Evolutionary conservation across 2,329 filamentous ascomycete species (phyloP).

Genomic region (Fusarium fujikuroi): DNA sequence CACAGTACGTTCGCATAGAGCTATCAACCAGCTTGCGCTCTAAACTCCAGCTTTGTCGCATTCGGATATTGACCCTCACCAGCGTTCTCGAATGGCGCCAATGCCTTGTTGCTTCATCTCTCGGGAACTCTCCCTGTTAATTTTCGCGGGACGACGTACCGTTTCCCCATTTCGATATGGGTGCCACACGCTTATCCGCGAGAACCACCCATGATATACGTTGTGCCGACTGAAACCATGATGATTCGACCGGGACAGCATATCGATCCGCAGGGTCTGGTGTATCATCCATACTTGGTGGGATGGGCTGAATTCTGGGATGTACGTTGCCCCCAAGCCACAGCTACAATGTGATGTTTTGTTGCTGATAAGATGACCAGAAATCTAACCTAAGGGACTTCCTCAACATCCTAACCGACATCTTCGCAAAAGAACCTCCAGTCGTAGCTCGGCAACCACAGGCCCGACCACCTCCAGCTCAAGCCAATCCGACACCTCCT

Average conservation of each 20-base stretch:
- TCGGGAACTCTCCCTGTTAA: constrained; percentile 89
- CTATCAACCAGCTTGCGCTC: constrained; percentile 45
- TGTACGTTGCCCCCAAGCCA: constrained; percentile 63
- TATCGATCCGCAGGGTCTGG: constrained; percentile 89
- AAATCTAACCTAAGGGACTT: constrained; percentile 88
- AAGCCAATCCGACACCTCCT: constrained; percentile 61
- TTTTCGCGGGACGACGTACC: constrained; percentile 89
- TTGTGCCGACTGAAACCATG: constrained; percentile 90
- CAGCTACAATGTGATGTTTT: not conserved
- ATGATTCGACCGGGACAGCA: constrained; percentile 91
- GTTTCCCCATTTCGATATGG: constrained; percentile 94
- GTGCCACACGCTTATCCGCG: constrained; percentile 89
- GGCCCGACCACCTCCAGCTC: constrained; percentile 52
- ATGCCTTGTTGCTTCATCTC: constrained; percentile 86
- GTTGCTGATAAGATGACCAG: constrained; percentile 52
- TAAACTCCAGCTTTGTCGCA: constrained; percentile 4
- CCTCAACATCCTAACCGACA: constrained; percentile 80
- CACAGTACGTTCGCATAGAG: constrained; percentile 72
- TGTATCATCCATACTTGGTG: constrained; percentile 95
- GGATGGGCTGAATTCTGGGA: constrained; percentile 92
- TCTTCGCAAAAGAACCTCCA: constrained; percentile 95
- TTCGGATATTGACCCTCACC: constrained; percentile 21
- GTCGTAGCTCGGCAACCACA: constrained; percentile 77
- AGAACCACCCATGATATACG: constrained; percentile 87
- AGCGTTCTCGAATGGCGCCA: constrained; percentile 91